A percentile compares a stretch with the other conserved stretches of the same genome.
These are phyloP conservation scores for Fusarium aywerte DNA, from an alignment of 2,329 filamentous ascomycete species.

Conservation along the genomic window DNA sequence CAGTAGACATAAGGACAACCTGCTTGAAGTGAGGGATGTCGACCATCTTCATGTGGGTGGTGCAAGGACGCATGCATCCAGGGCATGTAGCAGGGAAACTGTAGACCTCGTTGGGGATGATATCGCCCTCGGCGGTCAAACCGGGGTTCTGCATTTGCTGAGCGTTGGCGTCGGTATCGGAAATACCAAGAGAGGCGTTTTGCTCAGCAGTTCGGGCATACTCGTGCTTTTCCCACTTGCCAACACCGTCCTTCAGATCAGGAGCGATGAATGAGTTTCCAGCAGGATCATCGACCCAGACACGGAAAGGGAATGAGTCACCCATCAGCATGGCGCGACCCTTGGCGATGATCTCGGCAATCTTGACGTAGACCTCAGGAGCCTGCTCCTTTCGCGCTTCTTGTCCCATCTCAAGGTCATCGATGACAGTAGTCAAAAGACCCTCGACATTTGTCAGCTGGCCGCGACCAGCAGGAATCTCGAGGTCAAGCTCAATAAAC, in stretches of 20 bases:
- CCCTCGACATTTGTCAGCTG: conserved; percentile 96
- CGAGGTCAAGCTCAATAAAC: conserved; percentile 90
- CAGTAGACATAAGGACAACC: conserved; percentile 93
- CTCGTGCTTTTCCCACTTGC: conserved; percentile 89
- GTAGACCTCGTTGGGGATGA: conserved; percentile 92
- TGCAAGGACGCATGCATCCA: conserved; percentile 85
- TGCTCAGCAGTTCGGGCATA: conserved; percentile 86
- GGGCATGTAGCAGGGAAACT: conserved; percentile 92
- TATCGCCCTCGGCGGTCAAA: conserved; percentile 73
- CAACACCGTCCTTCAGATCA: conserved; percentile 78
- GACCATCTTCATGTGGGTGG: conserved; percentile 98
- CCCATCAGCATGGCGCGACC: conserved; percentile 82
- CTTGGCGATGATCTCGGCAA: conserved; percentile 79
- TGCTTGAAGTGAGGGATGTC: conserved; percentile 98
- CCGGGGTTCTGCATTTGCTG: conserved; percentile 64
- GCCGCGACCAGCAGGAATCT: conserved; percentile 90
- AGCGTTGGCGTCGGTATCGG: conserved; percentile 68
- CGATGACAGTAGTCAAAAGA: conserved; percentile 78
- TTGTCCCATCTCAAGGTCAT: conserved; percentile 85
- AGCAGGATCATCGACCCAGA: conserved; percentile 88
- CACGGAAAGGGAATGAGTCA: conserved; percentile 83
- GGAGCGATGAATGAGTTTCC: conserved; percentile 98
- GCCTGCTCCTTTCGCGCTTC: conserved; percentile 80
- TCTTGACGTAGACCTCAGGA: conserved; percentile 81
- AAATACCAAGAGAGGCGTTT: conserved; percentile 85